A percentile compares a stretch with the other conserved stretches of the same genome.
These are phyloP conservation scores for Inga oerstediana DNA, from an alignment of 306 rosid genomes.

Conservation along the genomic window DNA sequence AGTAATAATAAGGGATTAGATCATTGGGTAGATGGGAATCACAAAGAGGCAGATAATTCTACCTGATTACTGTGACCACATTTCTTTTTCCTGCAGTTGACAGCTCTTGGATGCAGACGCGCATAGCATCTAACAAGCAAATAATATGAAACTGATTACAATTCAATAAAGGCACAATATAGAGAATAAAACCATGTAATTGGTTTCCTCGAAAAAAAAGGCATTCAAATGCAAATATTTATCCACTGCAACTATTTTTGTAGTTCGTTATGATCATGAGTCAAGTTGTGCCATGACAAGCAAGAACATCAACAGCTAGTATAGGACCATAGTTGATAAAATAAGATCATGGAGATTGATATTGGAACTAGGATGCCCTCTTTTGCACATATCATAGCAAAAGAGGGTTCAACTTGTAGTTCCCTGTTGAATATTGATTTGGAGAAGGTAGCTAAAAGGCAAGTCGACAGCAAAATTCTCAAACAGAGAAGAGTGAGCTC, in stretches of 20 bases:
- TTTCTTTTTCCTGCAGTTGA: slow-evolving; percentile 73
- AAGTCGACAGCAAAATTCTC: not conserved
- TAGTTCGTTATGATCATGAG: not conserved
- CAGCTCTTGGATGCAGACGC: slow-evolving; percentile 73
- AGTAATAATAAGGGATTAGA: not conserved
- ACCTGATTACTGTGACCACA: slow-evolving; percentile 81
- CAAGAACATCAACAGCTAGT: slow-evolving; percentile 45
- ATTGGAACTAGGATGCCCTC: slow-evolving; percentile 43
- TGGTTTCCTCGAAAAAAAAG: not conserved
- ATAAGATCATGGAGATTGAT: slow-evolving; percentile 40
- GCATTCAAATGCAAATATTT: not conserved
- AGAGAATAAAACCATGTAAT: not conserved
- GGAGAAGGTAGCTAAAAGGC: not conserved
- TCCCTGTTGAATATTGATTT: slow-evolving; percentile 2
- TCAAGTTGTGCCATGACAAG: slow-evolving; percentile 41
- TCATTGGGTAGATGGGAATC: not conserved
- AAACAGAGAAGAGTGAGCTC: not conserved
- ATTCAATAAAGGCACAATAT: not conserved
- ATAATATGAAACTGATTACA: not conserved
- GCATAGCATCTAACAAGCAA: slow-evolving; percentile 58
- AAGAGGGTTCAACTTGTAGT: slow-evolving; percentile 36
- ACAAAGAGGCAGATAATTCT: not conserved
- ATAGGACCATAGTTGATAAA: slow-evolving; percentile 47
- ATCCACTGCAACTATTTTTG: not conserved
- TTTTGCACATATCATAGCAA: slow-evolving; percentile 5